These are phyloP conservation scores for Lodderomyces jiufengensis DNA, from an alignment of 1,139 yeast genomes.

Conservation along the genomic window DNA sequence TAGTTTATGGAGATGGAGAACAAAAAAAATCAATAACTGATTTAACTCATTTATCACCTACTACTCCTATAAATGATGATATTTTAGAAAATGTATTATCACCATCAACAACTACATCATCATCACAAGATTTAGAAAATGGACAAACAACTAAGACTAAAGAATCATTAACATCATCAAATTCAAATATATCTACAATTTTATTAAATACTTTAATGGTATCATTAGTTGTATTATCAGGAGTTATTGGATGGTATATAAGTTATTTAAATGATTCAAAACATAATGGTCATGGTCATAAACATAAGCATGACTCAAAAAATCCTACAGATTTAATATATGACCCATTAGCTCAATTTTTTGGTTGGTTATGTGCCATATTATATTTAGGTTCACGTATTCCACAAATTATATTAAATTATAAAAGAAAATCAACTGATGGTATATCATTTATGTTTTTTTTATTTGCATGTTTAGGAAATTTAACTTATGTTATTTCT, in stretches of 20 bases:
- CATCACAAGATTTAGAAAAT: constrained; percentile 2
- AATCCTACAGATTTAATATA: constrained; percentile 45
- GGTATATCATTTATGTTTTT: constrained; percentile 91
- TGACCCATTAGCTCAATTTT: constrained; percentile 77
- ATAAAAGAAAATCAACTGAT: constrained; percentile 81
- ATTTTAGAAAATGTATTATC: constrained; percentile 56
- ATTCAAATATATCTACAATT: constrained; percentile 19
- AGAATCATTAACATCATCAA: constrained; percentile 3
- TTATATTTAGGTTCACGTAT: constrained; percentile 84
- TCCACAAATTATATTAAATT: constrained; percentile 85
- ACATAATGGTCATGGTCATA: constrained; percentile 25
- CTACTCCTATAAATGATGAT: constrained; percentile 76
- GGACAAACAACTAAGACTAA: neutral
- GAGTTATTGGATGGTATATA: constrained; percentile 83
- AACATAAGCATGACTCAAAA: constrained; percentile 1
- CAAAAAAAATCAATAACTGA: constrained; percentile 36
- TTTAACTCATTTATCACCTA: constrained; percentile 81
- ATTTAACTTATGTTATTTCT: constrained; percentile 81
- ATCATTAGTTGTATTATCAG: constrained; percentile 64
- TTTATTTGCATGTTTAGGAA: constrained; percentile 89
- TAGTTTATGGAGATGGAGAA: constrained; percentile 58
- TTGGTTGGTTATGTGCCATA: constrained; percentile 89
- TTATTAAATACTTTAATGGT: constrained; percentile 64
- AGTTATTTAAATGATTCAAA: constrained; percentile 43
- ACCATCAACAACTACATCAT: constrained; percentile 26